A percentile compares a stretch with the other conserved stretches of the same genome.
Conservation (phyloP, 2,329 filamentous ascomycete genomes). For the Fusarium nematophilum region DNA sequence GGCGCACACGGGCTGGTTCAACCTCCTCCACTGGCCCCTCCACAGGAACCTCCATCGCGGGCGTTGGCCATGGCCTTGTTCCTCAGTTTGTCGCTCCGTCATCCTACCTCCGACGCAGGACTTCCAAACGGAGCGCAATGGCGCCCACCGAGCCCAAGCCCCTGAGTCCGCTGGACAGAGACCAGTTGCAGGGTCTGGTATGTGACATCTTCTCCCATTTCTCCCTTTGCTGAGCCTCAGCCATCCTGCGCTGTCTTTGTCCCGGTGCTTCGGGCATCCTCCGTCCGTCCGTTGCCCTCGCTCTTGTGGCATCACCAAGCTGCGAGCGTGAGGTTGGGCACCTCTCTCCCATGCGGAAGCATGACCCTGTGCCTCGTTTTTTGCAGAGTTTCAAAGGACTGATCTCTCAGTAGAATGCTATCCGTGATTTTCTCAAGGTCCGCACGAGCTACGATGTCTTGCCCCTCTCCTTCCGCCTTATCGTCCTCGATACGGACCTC, state of each 20-base stretch:
- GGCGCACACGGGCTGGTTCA: constrained; percentile 29
- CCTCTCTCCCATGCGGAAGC: constrained; percentile 12
- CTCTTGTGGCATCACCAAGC: constrained; percentile 23
- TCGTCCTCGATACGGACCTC: constrained; percentile 93
- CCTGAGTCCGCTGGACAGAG: constrained; percentile 74
- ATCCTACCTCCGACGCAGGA: constrained; percentile 63
- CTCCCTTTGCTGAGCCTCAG: background rate
- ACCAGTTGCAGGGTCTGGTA: constrained; percentile 83
- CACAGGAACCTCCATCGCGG: constrained; percentile 29
- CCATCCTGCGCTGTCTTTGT: background rate
- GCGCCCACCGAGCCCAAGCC: constrained; percentile 53
- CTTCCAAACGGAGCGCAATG: constrained; percentile 51
- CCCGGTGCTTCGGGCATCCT: constrained; percentile 7
- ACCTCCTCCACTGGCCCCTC: constrained; percentile 37
- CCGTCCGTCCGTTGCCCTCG: constrained; percentile 34
- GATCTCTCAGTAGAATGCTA: constrained; percentile 72
- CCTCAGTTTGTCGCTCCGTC: constrained; percentile 70
- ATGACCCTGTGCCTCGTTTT: background rate
- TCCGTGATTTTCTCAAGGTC: constrained; percentile 95
- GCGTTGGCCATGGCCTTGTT: constrained; percentile 48
- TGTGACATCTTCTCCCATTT: constrained; percentile 48
- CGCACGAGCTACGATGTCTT: constrained; percentile 98
- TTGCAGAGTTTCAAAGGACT: constrained; percentile 19
- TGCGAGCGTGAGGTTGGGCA: constrained; percentile 31
- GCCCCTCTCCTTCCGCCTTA: constrained; percentile 93